Base-by-base conservation (phyloP, 495 filamentous ascomycete species). In the Paragyromitra xinjiangensis region DNA sequence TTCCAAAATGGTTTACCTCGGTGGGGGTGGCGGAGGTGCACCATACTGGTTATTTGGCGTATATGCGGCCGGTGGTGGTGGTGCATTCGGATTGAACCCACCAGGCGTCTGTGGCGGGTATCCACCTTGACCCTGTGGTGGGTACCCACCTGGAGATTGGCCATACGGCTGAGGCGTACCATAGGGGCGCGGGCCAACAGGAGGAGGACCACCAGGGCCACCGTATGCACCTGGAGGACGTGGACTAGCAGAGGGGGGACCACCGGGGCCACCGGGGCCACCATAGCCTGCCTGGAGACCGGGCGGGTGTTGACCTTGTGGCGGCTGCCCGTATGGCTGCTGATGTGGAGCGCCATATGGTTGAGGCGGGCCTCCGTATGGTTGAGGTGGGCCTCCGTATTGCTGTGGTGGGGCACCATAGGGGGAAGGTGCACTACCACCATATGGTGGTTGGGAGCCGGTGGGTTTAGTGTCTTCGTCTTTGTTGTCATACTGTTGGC, bases 401-500 rank as follows among this genome's bases (percentile, higher is more conserved):
- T 59, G 73, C 26, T 75, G 73, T 19, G 42, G 64, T 6, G 53
- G 67, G 26, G 72, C 68, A 7, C 68, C 69, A n/a, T 69, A 67
- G 19, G 64, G 19, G n/a, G 64, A 26, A 0, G 75, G 75, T 0
- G 69, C 50, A 40, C 45, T 26, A 24, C 71, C 50, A 11, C 50
- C 51, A 8, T 64, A 26, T 19, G 74, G 11, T 40, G 74, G 12
- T 19, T 77, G 69, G 9, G 64, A 19, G n/a, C 48, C 34, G 6
- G 75, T 37, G 24, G 19, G 3, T 51, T 65, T 70, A 11, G 34
- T 16, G 5, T 69, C 78, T 39, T 81, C 80, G 44, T 81, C 80
- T 59, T 81, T 81, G 29, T 78, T 81, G 58, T 81, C 80, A 45
- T 81, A 81, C 79, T 81, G 56, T 48, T 14, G 16, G 29, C 6